Percentiles rank a stretch among this genome's conserved stretches.
Evolutionary conservation across 306 rosid genomes (phyloP).

Genomic region (Styphnolobium japonicum): DNA sequence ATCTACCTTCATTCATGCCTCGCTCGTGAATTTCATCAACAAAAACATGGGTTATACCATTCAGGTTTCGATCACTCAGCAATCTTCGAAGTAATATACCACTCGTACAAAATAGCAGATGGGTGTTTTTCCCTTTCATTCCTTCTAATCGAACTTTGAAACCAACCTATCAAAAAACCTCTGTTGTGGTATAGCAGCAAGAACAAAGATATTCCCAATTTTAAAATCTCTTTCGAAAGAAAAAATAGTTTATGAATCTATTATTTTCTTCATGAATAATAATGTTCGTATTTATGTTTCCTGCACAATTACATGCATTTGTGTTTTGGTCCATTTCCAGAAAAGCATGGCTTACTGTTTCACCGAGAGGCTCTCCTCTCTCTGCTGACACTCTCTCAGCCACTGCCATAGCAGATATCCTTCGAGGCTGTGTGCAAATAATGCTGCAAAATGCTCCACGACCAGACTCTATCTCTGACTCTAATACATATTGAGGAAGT

Average conservation of each 20-base stretch:
- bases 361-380: constrained; percentile 94
- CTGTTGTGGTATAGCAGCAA: constrained; percentile 72
- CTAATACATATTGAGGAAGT: constrained; percentile 93
- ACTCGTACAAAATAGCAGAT: constrained; percentile 92
- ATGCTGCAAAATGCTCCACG: constrained; percentile 86
- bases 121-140: constrained; percentile 91
- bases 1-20: constrained; percentile 97
- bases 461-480: constrained; percentile 81
- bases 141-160: constrained; percentile 98
- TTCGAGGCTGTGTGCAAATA: constrained; percentile 94
- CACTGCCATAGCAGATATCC: constrained; percentile 97
- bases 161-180: constrained; percentile 90
- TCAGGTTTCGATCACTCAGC: constrained; percentile 84
- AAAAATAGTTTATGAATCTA: constrained; percentile 15
- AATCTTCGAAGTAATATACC: constrained; percentile 95
- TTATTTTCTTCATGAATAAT: constrained; percentile 25
- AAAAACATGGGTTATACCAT: constrained; percentile 91
- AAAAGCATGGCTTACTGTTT: constrained; percentile 61
- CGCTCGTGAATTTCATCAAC: constrained; percentile 99
- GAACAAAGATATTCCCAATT: constrained; percentile 47
- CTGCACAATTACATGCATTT: background rate
- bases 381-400: constrained; percentile 95
- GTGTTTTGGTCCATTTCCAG: constrained; percentile 17
- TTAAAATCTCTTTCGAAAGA: constrained; percentile 32
- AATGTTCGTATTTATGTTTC: constrained; percentile 8